phyloP scores from a whole-genome alignment of 495 filamentous ascomycete species.

The Xylaria grammica region DNA sequence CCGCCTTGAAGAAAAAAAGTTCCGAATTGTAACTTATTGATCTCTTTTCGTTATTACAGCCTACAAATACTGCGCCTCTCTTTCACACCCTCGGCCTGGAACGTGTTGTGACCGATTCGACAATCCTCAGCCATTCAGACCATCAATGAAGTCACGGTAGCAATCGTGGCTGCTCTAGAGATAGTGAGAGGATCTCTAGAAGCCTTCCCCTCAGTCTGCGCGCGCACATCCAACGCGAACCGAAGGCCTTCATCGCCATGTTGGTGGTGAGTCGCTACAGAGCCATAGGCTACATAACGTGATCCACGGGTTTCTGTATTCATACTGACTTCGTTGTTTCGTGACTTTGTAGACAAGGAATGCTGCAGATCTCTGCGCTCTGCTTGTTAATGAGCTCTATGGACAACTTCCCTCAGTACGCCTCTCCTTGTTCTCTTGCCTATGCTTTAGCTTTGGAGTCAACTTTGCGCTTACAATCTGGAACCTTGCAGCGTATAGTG shows the following conservation, averaged over 20 bases:
- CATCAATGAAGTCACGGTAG: conserved; percentile 68
- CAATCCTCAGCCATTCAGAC: conserved; percentile 8
- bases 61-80: not conserved
- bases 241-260: conserved; percentile 33
- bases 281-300: not conserved
- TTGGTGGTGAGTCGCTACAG: conserved; percentile 45
- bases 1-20: conserved; percentile 20
- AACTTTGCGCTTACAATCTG: conserved; percentile 25
- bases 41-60: not conserved
- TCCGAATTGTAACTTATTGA: not conserved
- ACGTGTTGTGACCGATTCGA: conserved; percentile 14
- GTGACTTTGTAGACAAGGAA: conserved; percentile 54
- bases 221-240: conserved; percentile 18
- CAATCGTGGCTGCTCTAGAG: conserved; percentile 70
- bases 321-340: conserved; percentile 11
- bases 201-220: conserved; percentile 41
- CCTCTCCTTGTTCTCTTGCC: conserved; percentile 23
- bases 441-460: not conserved
- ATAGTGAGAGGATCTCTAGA: conserved; percentile 72
- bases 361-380: conserved; percentile 79
- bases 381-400: conserved; percentile 86
- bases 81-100: not conserved
- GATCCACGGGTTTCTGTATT: not conserved
- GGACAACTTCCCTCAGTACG: conserved; percentile 90
- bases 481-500: conserved; percentile 68